Evolutionary conservation across 73 alveolate species (phyloP).

Genomic region (Effrenium voratum): DNA sequence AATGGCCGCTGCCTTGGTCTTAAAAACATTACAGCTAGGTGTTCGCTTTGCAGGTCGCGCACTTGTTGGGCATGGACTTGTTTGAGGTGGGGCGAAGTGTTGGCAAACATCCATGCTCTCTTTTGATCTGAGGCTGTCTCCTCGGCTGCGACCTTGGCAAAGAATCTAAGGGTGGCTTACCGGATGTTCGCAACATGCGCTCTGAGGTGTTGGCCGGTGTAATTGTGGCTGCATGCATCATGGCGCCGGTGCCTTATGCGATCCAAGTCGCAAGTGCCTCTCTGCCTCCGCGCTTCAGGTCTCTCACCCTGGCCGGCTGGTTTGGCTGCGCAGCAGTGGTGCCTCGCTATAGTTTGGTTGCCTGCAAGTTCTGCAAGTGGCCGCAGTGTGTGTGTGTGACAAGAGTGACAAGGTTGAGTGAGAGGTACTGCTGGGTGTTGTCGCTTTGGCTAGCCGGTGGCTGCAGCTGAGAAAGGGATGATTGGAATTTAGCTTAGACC

Average conservation of each 20-base stretch:
- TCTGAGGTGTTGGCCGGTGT: conserved; percentile 81
- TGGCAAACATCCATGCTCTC: too few species aligned
- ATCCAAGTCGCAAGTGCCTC: neutral
- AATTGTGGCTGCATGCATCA: conserved; percentile 85
- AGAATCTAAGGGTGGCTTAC: neutral
- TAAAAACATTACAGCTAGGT: neutral
- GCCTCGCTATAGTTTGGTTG: neutral
- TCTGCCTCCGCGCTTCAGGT: neutral
- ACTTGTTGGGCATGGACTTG: conserved; percentile 82
- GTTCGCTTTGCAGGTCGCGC: conserved; percentile 34
- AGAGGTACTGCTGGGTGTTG: conserved; percentile 70
- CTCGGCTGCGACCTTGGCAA: neutral
- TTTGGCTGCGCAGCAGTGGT: conserved; percentile 79
- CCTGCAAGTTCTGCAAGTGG: neutral
- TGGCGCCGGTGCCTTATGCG: conserved; percentile 47
- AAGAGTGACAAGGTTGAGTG: neutral
- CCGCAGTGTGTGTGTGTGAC: neutral
- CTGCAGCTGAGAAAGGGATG: conserved; percentile 68
- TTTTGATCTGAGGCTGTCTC: neutral
- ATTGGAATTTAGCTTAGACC: too few species aligned
- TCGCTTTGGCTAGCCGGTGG: conserved; percentile 86
- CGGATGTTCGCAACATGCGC: neutral
- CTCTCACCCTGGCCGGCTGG: conserved; percentile 93
- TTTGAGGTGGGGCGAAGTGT: conserved; percentile 71
- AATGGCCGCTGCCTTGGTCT: conserved; percentile 23